These are phyloP conservation scores for Sonneratia alba DNA, from an alignment of 345 rosid genomes.

Conservation along the genomic window DNA sequence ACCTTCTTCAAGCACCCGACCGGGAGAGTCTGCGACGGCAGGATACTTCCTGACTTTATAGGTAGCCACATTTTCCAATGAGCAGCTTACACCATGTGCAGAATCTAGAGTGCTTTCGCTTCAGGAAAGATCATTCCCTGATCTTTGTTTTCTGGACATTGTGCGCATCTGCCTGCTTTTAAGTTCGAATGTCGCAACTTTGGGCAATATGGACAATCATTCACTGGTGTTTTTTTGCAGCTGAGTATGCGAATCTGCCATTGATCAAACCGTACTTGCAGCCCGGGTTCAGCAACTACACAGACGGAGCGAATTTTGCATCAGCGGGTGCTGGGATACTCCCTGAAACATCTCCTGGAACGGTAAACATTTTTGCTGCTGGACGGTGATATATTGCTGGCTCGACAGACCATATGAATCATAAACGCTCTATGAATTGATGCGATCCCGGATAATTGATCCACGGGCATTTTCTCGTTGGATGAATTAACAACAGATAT, in stretches of 20 bases:
- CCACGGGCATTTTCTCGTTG: neutral
- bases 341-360: neutral
- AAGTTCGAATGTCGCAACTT: neutral
- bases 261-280: constrained; percentile 10
- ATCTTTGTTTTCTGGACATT: neutral
- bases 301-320: constrained; percentile 18
- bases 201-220: neutral
- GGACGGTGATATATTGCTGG: neutral
- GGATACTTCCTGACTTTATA: constrained; percentile 9
- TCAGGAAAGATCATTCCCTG: neutral
- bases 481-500: neutral
- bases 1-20: constrained; percentile 17
- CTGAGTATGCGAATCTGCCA: constrained; percentile 14
- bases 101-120: neutral
- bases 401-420: neutral
- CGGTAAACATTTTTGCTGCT: neutral
- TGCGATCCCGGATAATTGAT: neutral
- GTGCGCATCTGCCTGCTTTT: too few relatives aligned
- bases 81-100: neutral
- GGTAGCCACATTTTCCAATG: constrained; percentile 6
- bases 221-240: constrained; percentile 2
- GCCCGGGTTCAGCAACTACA: constrained; percentile 3
- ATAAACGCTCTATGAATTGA: neutral
- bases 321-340: constrained; percentile 17
- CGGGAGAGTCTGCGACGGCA: constrained; percentile 11